Conservation (phyloP, 352 stramenopile genomes). For the Thalassiosira oceanica region DNA sequence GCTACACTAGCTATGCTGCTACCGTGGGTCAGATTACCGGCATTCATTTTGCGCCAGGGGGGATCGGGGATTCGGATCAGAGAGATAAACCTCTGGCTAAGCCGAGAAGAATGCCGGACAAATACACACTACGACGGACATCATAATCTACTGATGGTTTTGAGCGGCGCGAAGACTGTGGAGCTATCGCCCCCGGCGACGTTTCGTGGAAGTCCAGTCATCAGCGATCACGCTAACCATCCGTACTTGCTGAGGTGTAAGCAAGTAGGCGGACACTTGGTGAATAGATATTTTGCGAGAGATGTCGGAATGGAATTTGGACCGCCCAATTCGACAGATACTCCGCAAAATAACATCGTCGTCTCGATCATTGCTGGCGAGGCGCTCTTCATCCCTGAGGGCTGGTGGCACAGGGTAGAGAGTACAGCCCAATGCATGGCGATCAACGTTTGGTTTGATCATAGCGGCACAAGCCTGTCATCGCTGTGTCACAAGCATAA, state of each 20-base stretch:
- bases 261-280: not conserved
- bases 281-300: not conserved
- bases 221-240: constrained; percentile 24
- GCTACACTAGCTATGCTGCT: constrained; percentile 1
- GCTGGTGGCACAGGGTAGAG: constrained; percentile 44
- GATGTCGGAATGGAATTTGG: too few species aligned
- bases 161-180: constrained; percentile 28
- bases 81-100: constrained; percentile 32
- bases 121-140: constrained; percentile 38
- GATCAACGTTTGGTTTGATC: constrained; percentile 41
- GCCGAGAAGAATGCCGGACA: constrained; percentile 4
- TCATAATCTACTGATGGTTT: constrained; percentile 38
- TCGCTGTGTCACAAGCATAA: constrained; percentile 3
- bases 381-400: constrained; percentile 38
- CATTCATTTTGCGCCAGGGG: not conserved
- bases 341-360: not conserved
- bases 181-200: constrained; percentile 16
- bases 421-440: constrained; percentile 6
- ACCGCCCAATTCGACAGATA: not conserved
- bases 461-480: constrained; percentile 6
- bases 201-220: constrained; percentile 4
- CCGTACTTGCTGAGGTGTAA: constrained; percentile 3
- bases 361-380: constrained; percentile 24
- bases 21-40: constrained; percentile 2
- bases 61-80: not conserved